Evolutionary conservation across 31 red algal genomes (phyloP).

Genomic region (Asparagopsis taxiformis): DNA sequence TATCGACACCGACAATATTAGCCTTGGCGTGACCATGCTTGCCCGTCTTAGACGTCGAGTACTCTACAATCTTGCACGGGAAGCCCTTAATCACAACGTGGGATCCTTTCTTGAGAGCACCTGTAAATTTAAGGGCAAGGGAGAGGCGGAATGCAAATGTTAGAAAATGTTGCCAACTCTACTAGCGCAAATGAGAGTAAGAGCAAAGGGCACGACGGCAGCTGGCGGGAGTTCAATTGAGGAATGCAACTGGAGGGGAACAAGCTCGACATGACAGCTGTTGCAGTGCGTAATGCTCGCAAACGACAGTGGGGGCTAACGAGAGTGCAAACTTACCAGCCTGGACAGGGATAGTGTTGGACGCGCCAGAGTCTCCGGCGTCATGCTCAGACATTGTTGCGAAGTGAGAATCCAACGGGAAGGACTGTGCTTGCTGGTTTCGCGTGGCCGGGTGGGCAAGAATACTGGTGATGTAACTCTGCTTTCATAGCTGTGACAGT

Average conservation of each 20-base stretch:
- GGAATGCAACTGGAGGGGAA: no score
- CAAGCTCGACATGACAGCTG: no score
- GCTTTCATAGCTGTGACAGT: no score
- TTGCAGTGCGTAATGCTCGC: no score
- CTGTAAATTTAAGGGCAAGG: constrained; percentile 4
- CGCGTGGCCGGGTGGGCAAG: no score
- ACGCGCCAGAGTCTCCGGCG: constrained; percentile 91
- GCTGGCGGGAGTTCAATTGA: no score
- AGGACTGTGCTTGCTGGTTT: background rate
- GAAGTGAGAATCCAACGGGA: background rate
- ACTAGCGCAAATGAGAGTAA: no score
- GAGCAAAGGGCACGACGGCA: no score
- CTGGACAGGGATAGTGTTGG: constrained; percentile 91
- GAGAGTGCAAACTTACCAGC: constrained; percentile 92
- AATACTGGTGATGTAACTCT: no score
- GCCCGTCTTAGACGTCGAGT: constrained; percentile 98
- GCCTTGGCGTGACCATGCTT: constrained; percentile 99
- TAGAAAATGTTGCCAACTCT: no score
- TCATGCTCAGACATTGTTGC: constrained; percentile 77
- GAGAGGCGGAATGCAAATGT: no score
- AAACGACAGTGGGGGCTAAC: no score
- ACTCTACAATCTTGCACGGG: constrained; percentile 97
- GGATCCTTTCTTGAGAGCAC: constrained; percentile 96
- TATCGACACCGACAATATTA: constrained; percentile 97
- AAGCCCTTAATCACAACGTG: constrained; percentile 99